phyloP scores from a whole-genome alignment of 495 filamentous ascomycete species.

The Chaetomium fimeti region DNA sequence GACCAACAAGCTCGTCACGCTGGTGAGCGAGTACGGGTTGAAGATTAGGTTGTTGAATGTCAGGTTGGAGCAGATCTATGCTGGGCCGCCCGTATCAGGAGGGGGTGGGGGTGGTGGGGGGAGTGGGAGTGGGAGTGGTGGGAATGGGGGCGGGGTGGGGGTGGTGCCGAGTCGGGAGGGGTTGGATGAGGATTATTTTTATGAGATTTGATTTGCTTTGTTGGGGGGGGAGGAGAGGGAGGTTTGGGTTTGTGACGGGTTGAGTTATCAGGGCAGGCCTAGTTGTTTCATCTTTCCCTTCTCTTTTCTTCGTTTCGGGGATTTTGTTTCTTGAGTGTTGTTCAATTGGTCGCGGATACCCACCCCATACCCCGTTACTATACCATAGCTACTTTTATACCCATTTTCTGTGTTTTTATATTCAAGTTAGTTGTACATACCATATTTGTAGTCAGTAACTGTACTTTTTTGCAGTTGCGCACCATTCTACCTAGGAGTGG shows the following conservation, averaged over 20 bases:
- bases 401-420: neutral
- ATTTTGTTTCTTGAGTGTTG: neutral
- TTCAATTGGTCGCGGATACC: constrained; percentile 15
- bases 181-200: constrained; percentile 68
- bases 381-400: constrained; percentile 19
- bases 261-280: neutral
- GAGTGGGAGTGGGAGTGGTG: neutral
- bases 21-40: constrained; percentile 85
- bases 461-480: no score
- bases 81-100: constrained; percentile 42
- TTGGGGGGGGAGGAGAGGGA: neutral
- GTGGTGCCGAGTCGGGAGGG: constrained; percentile 60
- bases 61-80: constrained; percentile 70
- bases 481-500: neutral
- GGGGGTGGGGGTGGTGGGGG: constrained; percentile 35
- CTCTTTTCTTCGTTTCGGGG: neutral
- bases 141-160: constrained; percentile 29
- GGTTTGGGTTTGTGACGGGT: neutral
- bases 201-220: constrained; percentile 51
- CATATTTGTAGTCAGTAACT: neutral
- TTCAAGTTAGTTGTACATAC: neutral
- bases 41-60: constrained; percentile 95
- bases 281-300: constrained; percentile 41
- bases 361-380: constrained; percentile 3
- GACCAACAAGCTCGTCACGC: constrained; percentile 79